Conservation (phyloP, 495 filamentous ascomycete genomes). For the Physcia stellaris region DNA sequence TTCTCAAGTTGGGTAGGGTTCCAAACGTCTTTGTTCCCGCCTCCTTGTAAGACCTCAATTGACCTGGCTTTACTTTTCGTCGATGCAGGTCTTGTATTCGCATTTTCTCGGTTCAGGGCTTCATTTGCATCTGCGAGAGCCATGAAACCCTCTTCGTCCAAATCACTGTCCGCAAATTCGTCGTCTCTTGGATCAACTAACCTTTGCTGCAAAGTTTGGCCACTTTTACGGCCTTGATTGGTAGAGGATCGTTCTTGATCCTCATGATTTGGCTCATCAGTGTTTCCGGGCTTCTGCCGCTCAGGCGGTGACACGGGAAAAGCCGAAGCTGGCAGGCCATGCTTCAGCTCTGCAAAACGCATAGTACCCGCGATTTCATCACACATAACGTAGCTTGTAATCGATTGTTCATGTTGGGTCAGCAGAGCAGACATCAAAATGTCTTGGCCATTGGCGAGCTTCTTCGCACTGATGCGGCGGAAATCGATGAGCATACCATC, state of each 20-base stretch:
- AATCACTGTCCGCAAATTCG: slow-evolving; percentile 41
- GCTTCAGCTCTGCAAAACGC: slow-evolving; percentile 45
- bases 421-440: slow-evolving; percentile 42
- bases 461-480: slow-evolving; percentile 57
- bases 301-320: slow-evolving; percentile 22
- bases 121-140: slow-evolving; percentile 26
- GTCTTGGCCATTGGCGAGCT: slow-evolving; percentile 36
- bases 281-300: too few relatives aligned
- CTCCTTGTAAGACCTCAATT: background rate
- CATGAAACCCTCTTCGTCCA: slow-evolving; percentile 43
- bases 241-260: background rate
- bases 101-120: slow-evolving; percentile 19
- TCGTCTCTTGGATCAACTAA: slow-evolving; percentile 18
- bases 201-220: slow-evolving; percentile 3
- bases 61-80: background rate
- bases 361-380: slow-evolving; percentile 82
- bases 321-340: slow-evolving; percentile 44
- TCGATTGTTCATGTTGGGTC: slow-evolving; percentile 36
- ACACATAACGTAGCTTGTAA: slow-evolving; percentile 68
- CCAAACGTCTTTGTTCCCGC: too few relatives aligned
- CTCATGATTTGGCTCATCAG: too few relatives aligned
- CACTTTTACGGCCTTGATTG: too few relatives aligned
- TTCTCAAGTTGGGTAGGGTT: slow-evolving; percentile 51
- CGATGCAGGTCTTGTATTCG: background rate
- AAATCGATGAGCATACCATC: slow-evolving; percentile 67